Conservation (phyloP, 805 yeast genomes). For the Suhomyces tanzawaensis region DNA sequence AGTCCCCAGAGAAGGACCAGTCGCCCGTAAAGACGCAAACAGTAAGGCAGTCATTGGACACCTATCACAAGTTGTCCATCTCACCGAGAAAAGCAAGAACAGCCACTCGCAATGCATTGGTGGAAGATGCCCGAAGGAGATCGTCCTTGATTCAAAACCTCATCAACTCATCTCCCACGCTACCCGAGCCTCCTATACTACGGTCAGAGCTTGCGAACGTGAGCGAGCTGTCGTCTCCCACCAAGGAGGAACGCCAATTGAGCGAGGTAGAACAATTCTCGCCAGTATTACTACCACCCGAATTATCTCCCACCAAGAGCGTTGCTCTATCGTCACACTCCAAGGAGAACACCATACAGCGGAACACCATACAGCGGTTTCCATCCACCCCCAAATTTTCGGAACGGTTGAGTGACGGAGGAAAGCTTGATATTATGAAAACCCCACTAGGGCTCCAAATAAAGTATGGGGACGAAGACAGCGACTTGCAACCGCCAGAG, state of each 20-base stretch:
- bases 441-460: conserved; percentile 25
- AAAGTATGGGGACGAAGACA: conserved; percentile 25
- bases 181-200: conserved; percentile 44
- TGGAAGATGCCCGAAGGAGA: conserved; percentile 17
- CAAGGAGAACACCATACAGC: conserved; percentile 13
- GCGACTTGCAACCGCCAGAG: conserved; percentile 30
- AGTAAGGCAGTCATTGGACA: conserved; percentile 30
- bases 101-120: conserved; percentile 11
- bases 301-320: conserved; percentile 17
- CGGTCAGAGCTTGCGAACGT: conserved; percentile 32
- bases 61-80: conserved; percentile 28
- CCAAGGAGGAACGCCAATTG: conserved; percentile 1
- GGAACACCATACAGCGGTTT: conserved; percentile 13
- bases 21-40: conserved; percentile 24
- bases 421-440: conserved; percentile 16
- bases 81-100: conserved; percentile 30
- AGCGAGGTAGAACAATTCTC: conserved; percentile 16
- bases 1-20: conserved; percentile 1
- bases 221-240: conserved; percentile 7
- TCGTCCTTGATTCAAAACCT: conserved; percentile 35
- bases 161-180: conserved; percentile 41
- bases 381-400: conserved; percentile 14
- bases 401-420: conserved; percentile 17
- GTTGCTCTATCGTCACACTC: conserved; percentile 1
- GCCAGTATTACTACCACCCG: conserved; percentile 20